Evolutionary conservation across 2,329 filamentous ascomycete species (phyloP).

Genomic region (Podosphaera aphanis): DNA sequence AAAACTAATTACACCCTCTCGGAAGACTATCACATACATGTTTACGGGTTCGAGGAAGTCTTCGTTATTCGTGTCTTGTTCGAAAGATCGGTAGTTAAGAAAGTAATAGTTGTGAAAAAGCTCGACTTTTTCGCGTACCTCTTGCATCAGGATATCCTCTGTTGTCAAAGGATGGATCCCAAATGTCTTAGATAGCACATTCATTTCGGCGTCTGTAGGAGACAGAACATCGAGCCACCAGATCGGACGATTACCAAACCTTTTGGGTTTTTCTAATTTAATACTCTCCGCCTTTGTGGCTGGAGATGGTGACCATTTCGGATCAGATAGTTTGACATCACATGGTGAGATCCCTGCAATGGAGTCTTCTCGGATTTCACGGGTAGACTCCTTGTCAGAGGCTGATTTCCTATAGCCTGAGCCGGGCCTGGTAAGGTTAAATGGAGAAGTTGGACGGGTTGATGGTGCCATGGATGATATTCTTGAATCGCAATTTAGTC

Average conservation of each 20-base stretch:
- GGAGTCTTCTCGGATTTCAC: conserved; percentile 7
- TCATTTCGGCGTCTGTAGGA: conserved; percentile 90
- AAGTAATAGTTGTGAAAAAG: conserved; percentile 97
- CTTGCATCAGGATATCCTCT: conserved; percentile 93
- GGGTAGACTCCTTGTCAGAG: background rate
- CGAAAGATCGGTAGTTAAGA: conserved; percentile 93
- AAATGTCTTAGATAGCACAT: conserved; percentile 73
- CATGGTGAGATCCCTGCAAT: conserved; percentile 8
- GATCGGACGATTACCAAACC: conserved; percentile 63
- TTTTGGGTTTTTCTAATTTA: conserved; percentile 22
- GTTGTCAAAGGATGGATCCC: conserved; percentile 87
- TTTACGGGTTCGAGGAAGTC: conserved; percentile 89
- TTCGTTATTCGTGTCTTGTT: conserved; percentile 74
- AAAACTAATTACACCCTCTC: conserved; percentile 85
- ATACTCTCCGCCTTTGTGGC: conserved; percentile 2
- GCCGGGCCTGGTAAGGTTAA: conserved; percentile 8
- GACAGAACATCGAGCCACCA: conserved; percentile 92
- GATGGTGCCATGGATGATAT: conserved; percentile 9
- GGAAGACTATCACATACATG: conserved; percentile 92
- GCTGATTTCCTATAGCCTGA: conserved; percentile 6
- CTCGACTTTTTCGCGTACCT: conserved; percentile 93
- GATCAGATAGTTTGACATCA: conserved; percentile 5
- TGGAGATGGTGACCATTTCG: conserved; percentile 18
- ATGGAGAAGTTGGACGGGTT: conserved; percentile 19
- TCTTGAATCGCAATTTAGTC: conserved; percentile 21